These are phyloP conservation scores for Umbelopsis ramanniana DNA, from an alignment of 192 early-diverging fungal species.

Conservation along the genomic window DNA sequence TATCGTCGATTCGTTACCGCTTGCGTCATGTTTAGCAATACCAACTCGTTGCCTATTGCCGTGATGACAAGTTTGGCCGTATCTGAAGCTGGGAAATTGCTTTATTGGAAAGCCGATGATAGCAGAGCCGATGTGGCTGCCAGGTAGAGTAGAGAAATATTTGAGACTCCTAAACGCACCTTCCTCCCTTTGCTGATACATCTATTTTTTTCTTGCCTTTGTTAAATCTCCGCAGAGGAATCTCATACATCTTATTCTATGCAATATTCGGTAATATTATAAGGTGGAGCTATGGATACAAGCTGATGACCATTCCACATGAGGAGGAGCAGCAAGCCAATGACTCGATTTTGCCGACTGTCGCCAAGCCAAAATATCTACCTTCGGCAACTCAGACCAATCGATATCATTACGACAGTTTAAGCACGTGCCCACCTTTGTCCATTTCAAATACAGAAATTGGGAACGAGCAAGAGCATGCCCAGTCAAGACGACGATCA, in stretches of 20 bases:
- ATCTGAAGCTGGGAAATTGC: slow-evolving; percentile 49
- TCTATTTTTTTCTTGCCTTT: background rate
- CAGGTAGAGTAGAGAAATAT: slow-evolving; percentile 37
- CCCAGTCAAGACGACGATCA: background rate
- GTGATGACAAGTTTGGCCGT: slow-evolving; percentile 64
- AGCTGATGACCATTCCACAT: slow-evolving; percentile 45
- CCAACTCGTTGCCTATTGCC: slow-evolving; percentile 76
- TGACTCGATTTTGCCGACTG: background rate
- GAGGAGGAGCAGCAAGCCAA: slow-evolving; percentile 11
- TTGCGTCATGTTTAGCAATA: slow-evolving; percentile 72
- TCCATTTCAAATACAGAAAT: background rate
- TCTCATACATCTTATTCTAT: slow-evolving; percentile 81
- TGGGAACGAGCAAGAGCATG: slow-evolving; percentile 2
- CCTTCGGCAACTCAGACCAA: background rate
- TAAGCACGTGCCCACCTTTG: slow-evolving; percentile 1
- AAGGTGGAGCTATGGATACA: slow-evolving; percentile 81
- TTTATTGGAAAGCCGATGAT: slow-evolving; percentile 49
- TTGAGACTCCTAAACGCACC: background rate
- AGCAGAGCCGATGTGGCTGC: slow-evolving; percentile 50
- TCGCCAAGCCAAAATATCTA: background rate
- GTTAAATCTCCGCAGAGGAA: slow-evolving; percentile 53
- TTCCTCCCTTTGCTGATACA: background rate
- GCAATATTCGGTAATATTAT: slow-evolving; percentile 81
- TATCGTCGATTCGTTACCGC: slow-evolving; percentile 67
- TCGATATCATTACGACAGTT: slow-evolving; percentile 10